A percentile compares a stretch with the other conserved stretches of the same genome.
These are phyloP conservation scores for Astrocystis sublimbata DNA, from an alignment of 495 filamentous ascomycete genomes.

Conservation along the genomic window DNA sequence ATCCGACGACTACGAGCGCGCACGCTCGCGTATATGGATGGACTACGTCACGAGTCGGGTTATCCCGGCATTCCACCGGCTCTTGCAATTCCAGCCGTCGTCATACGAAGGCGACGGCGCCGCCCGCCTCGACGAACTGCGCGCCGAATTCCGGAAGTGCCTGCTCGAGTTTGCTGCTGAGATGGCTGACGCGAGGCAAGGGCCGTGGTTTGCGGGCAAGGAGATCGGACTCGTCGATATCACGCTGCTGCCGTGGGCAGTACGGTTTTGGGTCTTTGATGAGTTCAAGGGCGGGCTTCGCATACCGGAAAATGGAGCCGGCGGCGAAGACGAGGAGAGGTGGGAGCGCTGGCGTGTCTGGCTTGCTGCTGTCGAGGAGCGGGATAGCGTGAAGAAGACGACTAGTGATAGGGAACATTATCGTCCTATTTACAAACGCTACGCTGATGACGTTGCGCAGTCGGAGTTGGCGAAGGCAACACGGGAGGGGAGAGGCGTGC, in stretches of 20 bases:
- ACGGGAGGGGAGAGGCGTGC: slow-evolving; percentile 55
- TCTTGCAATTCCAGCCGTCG: slow-evolving; percentile 56
- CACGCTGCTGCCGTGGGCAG: slow-evolving; percentile 56
- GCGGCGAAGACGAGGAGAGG: slow-evolving; percentile 47
- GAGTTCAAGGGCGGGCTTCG: slow-evolving; percentile 60
- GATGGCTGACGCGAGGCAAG: slow-evolving; percentile 46
- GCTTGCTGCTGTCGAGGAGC: slow-evolving; percentile 47
- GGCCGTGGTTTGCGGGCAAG: slow-evolving; percentile 58
- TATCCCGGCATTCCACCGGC: slow-evolving; percentile 59
- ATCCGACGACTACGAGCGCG: slow-evolving; percentile 48
- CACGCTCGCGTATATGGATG: slow-evolving; percentile 58
- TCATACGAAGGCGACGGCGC: slow-evolving; percentile 38
- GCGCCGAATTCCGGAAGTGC: slow-evolving; percentile 27
- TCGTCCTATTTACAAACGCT: slow-evolving; percentile 60
- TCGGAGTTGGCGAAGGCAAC: slow-evolving; percentile 64
- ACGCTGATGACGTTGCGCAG: slow-evolving; percentile 62
- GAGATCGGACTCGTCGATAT: slow-evolving; percentile 56
- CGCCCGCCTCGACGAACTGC: slow-evolving; percentile 43
- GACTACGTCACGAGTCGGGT: slow-evolving; percentile 62
- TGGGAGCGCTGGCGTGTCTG: slow-evolving; percentile 60
- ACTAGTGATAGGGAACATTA: slow-evolving; percentile 58
- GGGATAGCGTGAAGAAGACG: slow-evolving; percentile 56
- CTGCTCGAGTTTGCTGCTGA: slow-evolving; percentile 55
- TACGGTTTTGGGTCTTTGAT: slow-evolving; percentile 64
- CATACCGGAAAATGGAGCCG: slow-evolving; percentile 45